Base-by-base conservation (phyloP, 306 rosid genomes). In the Dryas drummondii region DNA sequence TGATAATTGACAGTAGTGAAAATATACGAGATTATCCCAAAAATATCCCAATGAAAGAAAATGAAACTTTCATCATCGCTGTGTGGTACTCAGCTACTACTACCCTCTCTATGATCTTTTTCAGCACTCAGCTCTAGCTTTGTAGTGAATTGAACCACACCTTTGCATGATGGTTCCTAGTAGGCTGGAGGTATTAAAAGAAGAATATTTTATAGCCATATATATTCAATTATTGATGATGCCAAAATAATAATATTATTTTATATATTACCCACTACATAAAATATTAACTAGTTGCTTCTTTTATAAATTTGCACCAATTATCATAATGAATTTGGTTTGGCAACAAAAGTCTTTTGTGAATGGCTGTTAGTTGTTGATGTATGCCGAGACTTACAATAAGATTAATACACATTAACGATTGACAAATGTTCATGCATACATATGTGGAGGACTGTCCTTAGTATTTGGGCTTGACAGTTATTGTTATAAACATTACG, bases 101-200 rank as follows among this genome's bases (percentile, higher is more conserved):
- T 40, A 4, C 71, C 26, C 22, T 32, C 22, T 67, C 41, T 32
- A 1, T 32, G 37, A 32, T 32, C 37, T 32, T 32, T 32, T 32
- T 32, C 37, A 32, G 1, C 37, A 32, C 37, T 32, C 37, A 32
- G 37, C 37, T 32, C 3, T 32, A 32, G 37, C 37, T 19, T 27
- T 59, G 26, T 42, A 58, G 66, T 59, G 42, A 22, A 22, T 22
- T 22, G 22, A 6, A 6, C 56, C 55, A 49, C 74, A 13, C 48
- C 13, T 72, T 47, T 49, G 68, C 70, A 66, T 72, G 63, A 54
- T 55, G 67, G 16, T 58, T 70, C 66, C 55, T 19, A 56, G 10
- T 53, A 5, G 66, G 53, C 75, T 1, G 65, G 44, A 55, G 63
- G 19, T 55, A 19, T 55, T 12, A 17, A 42, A 54, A n/a, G 62